These are phyloP conservation scores for Trichoderma koningii DNA, from an alignment of 2,329 filamentous ascomycete species.

Conservation along the genomic window DNA sequence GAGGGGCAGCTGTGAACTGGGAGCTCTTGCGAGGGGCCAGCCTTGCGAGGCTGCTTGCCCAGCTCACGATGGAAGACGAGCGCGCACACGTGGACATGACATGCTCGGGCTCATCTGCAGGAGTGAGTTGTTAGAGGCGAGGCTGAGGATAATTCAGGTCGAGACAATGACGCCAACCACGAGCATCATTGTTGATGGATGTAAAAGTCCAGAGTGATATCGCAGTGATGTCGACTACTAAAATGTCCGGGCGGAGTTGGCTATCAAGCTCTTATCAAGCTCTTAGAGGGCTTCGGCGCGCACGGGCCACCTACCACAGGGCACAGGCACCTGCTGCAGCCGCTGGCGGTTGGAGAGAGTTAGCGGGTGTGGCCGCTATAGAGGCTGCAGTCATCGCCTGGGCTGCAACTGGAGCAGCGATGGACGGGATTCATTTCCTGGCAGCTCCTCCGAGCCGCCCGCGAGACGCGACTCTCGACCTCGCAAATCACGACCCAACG, in stretches of 20 bases:
- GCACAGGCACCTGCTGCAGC: constrained; percentile 7
- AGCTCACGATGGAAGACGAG: constrained; percentile 34
- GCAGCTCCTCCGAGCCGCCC: constrained; percentile 21
- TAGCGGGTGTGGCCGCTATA: constrained; percentile 12
- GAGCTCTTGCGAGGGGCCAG: constrained; percentile 30
- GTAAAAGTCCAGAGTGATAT: no score
- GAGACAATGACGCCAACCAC: constrained; percentile 9
- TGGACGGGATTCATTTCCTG: background rate
- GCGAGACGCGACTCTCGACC: constrained; percentile 24
- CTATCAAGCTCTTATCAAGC: background rate
- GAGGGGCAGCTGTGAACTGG: constrained; percentile 30
- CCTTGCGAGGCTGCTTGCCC: constrained; percentile 32
- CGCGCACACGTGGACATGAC: constrained; percentile 39
- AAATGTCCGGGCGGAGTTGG: no score
- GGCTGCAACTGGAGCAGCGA: background rate
- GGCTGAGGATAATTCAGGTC: background rate
- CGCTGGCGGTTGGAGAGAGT: background rate
- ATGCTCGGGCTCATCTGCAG: constrained; percentile 29
- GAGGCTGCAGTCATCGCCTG: background rate
- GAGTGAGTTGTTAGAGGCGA: constrained; percentile 25
- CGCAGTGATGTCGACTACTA: no score
- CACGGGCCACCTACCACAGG: constrained; percentile 28
- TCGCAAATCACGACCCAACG: constrained; percentile 12
- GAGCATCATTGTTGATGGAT: background rate
- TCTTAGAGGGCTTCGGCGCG: constrained; percentile 12